Evolutionary conservation across 2,329 filamentous ascomycete genomes (phyloP).

Genomic region (Fusarium temperatum): DNA sequence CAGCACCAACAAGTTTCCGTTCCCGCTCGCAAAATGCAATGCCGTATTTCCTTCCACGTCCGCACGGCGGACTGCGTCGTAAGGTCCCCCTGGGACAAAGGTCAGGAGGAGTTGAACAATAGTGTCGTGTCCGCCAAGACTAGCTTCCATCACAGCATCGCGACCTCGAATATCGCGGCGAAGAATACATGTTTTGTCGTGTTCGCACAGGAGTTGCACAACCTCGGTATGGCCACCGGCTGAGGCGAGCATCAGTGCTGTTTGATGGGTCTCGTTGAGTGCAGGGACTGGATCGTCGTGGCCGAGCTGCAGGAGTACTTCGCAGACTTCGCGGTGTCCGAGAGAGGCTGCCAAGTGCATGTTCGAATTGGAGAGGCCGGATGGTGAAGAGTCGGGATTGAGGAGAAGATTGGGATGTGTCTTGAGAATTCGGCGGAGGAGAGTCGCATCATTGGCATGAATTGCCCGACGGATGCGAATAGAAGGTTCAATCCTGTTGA

Average conservation of each 20-base stretch:
- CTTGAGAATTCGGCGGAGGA: slow-evolving; percentile 79
- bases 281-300: slow-evolving; percentile 80
- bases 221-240: slow-evolving; percentile 75
- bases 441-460: slow-evolving; percentile 73
- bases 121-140: slow-evolving; percentile 68
- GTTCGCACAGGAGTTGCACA: slow-evolving; percentile 74
- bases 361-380: slow-evolving; percentile 80
- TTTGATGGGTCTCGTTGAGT: slow-evolving; percentile 82
- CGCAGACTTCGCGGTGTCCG: slow-evolving; percentile 74
- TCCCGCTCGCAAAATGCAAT: slow-evolving; percentile 84
- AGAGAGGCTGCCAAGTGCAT: slow-evolving; percentile 82
- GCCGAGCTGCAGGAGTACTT: slow-evolving; percentile 74
- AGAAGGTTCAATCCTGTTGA: slow-evolving; percentile 75
- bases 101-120: slow-evolving; percentile 72
- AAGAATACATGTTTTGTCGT: slow-evolving; percentile 69
- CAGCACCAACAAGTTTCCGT: slow-evolving; percentile 80
- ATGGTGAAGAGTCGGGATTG: slow-evolving; percentile 78
- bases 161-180: slow-evolving; percentile 73
- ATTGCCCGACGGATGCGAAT: slow-evolving; percentile 85
- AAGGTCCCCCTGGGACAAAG: slow-evolving; percentile 64
- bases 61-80: slow-evolving; percentile 62
- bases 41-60: slow-evolving; percentile 86
- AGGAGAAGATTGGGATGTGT: slow-evolving; percentile 76
- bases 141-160: slow-evolving; percentile 76
- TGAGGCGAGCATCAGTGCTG: slow-evolving; percentile 82